Percentiles rank a stretch among this genome's conserved stretches.
phyloP scores from a whole-genome alignment of 2,329 filamentous ascomycete species.

The Fusarium nodosum region DNA sequence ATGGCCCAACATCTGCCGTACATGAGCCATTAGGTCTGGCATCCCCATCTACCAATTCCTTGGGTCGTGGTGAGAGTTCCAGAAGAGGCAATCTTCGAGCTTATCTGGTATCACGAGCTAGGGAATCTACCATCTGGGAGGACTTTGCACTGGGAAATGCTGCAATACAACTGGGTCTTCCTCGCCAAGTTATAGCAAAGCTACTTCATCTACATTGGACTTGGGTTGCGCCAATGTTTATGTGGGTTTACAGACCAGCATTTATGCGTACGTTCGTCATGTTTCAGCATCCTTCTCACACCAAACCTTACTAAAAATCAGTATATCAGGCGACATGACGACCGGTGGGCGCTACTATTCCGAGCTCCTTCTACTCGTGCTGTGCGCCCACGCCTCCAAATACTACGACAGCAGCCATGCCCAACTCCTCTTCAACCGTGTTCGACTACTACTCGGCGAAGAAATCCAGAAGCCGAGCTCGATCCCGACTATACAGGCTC shows the following conservation, averaged over 20 bases:
- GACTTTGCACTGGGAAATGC: slow-evolving; percentile 10
- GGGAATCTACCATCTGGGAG: slow-evolving; percentile 10
- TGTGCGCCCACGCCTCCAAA: slow-evolving; percentile 15
- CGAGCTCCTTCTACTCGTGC: slow-evolving; percentile 8
- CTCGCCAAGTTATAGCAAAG: slow-evolving; percentile 1
- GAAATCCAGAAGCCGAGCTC: slow-evolving; percentile 18
- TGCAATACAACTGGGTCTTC: background rate
- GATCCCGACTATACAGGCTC: slow-evolving; percentile 12
- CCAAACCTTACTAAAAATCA: background rate
- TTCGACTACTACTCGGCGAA: slow-evolving; percentile 10
- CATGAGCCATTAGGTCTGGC: slow-evolving; percentile 1
- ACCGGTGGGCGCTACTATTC: slow-evolving; percentile 11
- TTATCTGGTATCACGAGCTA: slow-evolving; percentile 4
- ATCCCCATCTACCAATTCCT: slow-evolving; percentile 6
- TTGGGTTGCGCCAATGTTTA: slow-evolving; percentile 18
- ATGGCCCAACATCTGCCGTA: slow-evolving; percentile 10
- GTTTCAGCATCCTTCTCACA: accelerated
- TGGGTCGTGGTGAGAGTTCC: background rate
- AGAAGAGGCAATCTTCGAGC: background rate
- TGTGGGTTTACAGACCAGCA: slow-evolving; percentile 14
- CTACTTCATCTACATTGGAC: slow-evolving; percentile 17
- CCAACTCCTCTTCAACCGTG: slow-evolving; percentile 10
- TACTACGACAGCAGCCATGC: slow-evolving; percentile 10
- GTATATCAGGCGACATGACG: background rate
- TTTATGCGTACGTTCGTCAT: slow-evolving; percentile 9